These are phyloP conservation scores for Ensete glaucum DNA, from an alignment of 176 grass and related monocot genomes.

Conservation along the genomic window DNA sequence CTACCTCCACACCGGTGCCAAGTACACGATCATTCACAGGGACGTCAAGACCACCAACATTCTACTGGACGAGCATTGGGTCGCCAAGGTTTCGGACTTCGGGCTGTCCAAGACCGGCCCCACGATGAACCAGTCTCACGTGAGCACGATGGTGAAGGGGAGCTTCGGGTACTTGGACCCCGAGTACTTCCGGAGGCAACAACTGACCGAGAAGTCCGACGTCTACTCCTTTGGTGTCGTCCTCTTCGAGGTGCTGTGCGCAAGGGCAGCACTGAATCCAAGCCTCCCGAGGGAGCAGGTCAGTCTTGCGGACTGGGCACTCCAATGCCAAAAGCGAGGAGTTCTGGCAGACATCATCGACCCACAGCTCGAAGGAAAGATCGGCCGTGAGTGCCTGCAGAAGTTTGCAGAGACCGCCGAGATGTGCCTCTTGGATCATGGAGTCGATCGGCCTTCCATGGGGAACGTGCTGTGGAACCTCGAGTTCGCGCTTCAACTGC, in stretches of 20 bases:
- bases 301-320: constrained; percentile 9
- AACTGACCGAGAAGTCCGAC: constrained; percentile 4
- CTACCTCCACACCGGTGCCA: constrained; percentile 9
- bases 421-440: not conserved
- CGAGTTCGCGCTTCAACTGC: constrained; percentile 8
- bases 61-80: constrained; percentile 5
- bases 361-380: not conserved
- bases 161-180: constrained; percentile 10
- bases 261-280: constrained; percentile 3
- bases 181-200: constrained; percentile 14
- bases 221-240: constrained; percentile 8
- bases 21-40: constrained; percentile 1
- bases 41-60: constrained; percentile 17
- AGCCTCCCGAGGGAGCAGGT: constrained; percentile 11
- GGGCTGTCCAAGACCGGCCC: constrained; percentile 12
- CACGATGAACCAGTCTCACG: constrained; percentile 6
- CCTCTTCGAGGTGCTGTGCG: constrained; percentile 8
- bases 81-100: constrained; percentile 8
- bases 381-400: constrained; percentile 1
- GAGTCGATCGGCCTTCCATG: constrained; percentile 7
- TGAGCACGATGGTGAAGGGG: constrained; percentile 7
- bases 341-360: constrained; percentile 1
- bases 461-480: constrained; percentile 12
- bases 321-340: constrained; percentile 5
- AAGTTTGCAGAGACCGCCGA: constrained; percentile 6